Evolutionary conservation across 805 yeast genomes (phyloP).

Genomic region (Teunomyces kruisii): DNA sequence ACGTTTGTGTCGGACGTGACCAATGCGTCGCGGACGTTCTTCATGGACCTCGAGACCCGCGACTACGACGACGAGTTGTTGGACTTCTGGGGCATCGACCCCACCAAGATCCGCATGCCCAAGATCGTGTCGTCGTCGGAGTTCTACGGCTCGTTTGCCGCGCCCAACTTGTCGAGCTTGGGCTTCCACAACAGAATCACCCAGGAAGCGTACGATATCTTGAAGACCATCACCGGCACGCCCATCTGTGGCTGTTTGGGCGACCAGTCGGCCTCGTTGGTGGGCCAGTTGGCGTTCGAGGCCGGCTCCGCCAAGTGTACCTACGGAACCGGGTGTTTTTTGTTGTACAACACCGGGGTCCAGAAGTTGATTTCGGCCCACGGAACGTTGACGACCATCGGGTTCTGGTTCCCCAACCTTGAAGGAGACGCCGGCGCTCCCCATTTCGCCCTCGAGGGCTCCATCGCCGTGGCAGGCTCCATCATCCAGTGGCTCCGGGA

Average conservation of each 20-base stretch:
- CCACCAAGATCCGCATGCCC: constrained; percentile 63
- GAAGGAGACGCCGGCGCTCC: constrained; percentile 53
- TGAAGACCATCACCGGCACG: constrained; percentile 51
- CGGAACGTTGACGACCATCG: constrained; percentile 88
- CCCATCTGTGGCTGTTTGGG: constrained; percentile 92
- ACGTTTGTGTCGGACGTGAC: constrained; percentile 82
- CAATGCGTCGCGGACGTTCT: constrained; percentile 88
- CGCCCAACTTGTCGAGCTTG: constrained; percentile 56
- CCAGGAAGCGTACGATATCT: constrained; percentile 50
- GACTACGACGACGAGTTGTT: constrained; percentile 76
- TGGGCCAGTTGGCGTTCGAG: constrained; percentile 85
- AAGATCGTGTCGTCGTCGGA: constrained; percentile 77
- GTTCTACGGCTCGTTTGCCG: constrained; percentile 66
- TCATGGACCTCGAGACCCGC: constrained; percentile 76
- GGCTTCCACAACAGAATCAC: constrained; percentile 54
- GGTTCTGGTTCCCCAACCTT: constrained; percentile 81
- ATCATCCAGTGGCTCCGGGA: constrained; percentile 93
- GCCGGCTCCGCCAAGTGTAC: constrained; percentile 92
- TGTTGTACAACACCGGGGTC: constrained; percentile 83
- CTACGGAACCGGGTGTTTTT: constrained; percentile 93
- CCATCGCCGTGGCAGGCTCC: constrained; percentile 94
- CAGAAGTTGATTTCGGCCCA: constrained; percentile 67
- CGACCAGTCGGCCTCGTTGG: constrained; percentile 91
- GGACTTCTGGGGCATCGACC: constrained; percentile 78
- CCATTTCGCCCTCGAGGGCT: constrained; percentile 90